A percentile compares a stretch with the other conserved stretches of the same genome.
These are phyloP conservation scores for Starmerella gropengiesseri DNA, from an alignment of 805 yeast genomes.

Conservation along the genomic window DNA sequence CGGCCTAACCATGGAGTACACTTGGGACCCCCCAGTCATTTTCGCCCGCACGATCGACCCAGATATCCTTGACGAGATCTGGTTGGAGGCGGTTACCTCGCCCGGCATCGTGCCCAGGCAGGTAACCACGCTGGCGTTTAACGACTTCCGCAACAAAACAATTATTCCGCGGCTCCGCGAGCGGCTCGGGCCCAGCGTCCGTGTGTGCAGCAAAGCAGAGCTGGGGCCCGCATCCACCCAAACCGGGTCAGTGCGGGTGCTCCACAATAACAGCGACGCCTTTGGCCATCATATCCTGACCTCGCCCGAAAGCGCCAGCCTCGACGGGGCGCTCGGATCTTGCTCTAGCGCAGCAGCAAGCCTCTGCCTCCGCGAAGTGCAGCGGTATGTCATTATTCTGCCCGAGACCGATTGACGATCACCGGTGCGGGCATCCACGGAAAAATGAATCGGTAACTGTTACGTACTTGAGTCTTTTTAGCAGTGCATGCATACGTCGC, in stretches of 20 bases:
- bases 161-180: slow-evolving; percentile 7
- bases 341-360: slow-evolving; percentile 20
- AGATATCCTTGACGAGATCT: slow-evolving; percentile 16
- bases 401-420: too few species aligned
- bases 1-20: slow-evolving; percentile 13
- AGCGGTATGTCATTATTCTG: background rate
- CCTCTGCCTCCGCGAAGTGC: slow-evolving; percentile 6
- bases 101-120: slow-evolving; percentile 7
- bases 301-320: slow-evolving; percentile 16
- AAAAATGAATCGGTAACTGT: too few species aligned
- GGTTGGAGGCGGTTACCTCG: slow-evolving; percentile 15
- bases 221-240: background rate
- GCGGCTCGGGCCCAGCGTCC: background rate
- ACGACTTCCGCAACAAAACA: slow-evolving; percentile 18
- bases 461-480: too few species aligned
- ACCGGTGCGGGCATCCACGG: too few species aligned
- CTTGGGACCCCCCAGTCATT: slow-evolving; percentile 24
- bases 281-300: slow-evolving; percentile 22
- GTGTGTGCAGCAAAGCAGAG: slow-evolving; percentile 4
- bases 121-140: slow-evolving; percentile 16
- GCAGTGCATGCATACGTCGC: too few species aligned
- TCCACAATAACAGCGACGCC: slow-evolving; percentile 23
- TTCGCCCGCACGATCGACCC: slow-evolving; percentile 17
- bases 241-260: slow-evolving; percentile 8
- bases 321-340: slow-evolving; percentile 24